Evolutionary conservation across 306 rosid genomes (phyloP).

Genomic region (Herpetospermum pedunculosum): DNA sequence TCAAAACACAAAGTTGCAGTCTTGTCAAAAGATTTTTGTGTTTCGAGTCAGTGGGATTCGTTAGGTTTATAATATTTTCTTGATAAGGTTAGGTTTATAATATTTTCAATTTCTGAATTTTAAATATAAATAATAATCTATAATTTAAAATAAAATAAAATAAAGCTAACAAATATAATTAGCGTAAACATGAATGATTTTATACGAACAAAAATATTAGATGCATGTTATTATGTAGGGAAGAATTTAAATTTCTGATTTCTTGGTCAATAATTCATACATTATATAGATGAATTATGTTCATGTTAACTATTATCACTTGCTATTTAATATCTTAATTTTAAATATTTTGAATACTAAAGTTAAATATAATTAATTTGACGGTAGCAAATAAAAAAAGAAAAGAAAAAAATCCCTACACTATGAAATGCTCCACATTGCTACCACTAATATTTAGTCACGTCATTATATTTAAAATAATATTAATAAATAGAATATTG

Average conservation of each 20-base stretch:
- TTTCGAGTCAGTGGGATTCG: neutral
- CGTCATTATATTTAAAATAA: neutral
- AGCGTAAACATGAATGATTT: neutral
- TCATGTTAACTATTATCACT: too few relatives aligned
- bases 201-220: too few relatives aligned
- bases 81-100: neutral
- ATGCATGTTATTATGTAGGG: too few relatives aligned
- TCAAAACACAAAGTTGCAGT: neutral
- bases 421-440: neutral
- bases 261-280: too few relatives aligned
- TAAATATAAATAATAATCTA: neutral
- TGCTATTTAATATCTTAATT: neutral
- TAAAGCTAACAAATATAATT: neutral
- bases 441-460: neutral
- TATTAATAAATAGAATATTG: neutral
- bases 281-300: too few relatives aligned
- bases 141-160: neutral
- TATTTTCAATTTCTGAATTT: neutral
- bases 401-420: neutral
- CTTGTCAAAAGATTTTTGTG: constrained; percentile 4
- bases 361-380: neutral
- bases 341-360: neutral
- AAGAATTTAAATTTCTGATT: too few relatives aligned
- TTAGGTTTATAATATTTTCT: neutral
- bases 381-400: neutral